Percentiles rank a stretch among this genome's conserved stretches.
Conservation (phyloP, 352 stramenopile genomes). For the Globisporangium okanoganense region DNA sequence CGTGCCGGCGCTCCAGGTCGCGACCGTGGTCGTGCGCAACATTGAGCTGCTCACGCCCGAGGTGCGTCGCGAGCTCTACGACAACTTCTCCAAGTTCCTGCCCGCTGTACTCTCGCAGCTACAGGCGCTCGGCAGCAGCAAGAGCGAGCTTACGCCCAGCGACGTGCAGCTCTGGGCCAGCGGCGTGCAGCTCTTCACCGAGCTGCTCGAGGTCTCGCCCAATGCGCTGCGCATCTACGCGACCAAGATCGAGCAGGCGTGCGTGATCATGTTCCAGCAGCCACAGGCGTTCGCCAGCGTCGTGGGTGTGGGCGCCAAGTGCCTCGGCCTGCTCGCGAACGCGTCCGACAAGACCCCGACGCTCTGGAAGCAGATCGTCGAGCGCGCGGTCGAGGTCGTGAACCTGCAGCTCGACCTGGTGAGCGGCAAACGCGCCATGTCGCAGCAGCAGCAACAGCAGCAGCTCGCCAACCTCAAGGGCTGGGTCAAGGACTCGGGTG, state of each 20-base stretch:
- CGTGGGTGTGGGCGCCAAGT: constrained; percentile 28
- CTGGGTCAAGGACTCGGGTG: constrained; percentile 49
- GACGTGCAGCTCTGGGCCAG: constrained; percentile 28
- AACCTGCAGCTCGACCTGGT: constrained; percentile 68
- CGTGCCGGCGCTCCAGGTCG: constrained; percentile 38
- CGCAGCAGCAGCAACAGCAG: constrained; percentile 19
- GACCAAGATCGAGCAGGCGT: constrained; percentile 63
- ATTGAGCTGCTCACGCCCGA: constrained; percentile 53
- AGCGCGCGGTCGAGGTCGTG: constrained; percentile 53
- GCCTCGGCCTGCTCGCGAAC: constrained; percentile 47
- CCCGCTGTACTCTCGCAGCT: constrained; percentile 47
- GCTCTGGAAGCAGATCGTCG: constrained; percentile 62
- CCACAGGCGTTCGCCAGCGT: constrained; percentile 21
- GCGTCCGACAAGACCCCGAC: constrained; percentile 58
- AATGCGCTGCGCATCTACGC: constrained; percentile 53
- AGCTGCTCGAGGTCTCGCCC: constrained; percentile 46
- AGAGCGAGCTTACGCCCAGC: constrained; percentile 20
- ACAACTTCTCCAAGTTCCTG: constrained; percentile 58
- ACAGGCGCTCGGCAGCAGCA: constrained; percentile 22
- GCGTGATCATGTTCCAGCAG: constrained; percentile 27
- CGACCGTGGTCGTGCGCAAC: constrained; percentile 39
- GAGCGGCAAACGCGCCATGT: constrained; percentile 42
- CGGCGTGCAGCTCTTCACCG: constrained; percentile 37
- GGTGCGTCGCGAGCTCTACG: constrained; percentile 52
- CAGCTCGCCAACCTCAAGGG: constrained; percentile 45